Conservation (phyloP, 768 basidiomycete genomes). For the Suillus lakei region DNA sequence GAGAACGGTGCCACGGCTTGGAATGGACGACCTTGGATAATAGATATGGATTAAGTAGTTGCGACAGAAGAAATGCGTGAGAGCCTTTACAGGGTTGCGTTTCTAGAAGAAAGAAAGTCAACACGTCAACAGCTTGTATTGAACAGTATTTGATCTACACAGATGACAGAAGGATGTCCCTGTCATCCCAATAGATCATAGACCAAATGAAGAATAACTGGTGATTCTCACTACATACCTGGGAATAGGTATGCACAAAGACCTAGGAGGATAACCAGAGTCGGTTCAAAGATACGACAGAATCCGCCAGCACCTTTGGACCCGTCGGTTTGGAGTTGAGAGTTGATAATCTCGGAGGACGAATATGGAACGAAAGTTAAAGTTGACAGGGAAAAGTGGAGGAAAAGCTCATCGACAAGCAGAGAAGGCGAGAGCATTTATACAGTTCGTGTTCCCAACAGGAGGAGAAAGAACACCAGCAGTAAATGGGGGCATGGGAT, state of each 20-base stretch:
- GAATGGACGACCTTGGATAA: neutral
- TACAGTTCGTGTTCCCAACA: neutral
- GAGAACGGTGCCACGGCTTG: neutral
- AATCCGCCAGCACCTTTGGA: neutral
- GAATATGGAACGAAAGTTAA: neutral
- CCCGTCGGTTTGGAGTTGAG: neutral
- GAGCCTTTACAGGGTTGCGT: neutral
- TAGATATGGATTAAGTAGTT: neutral
- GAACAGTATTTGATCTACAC: neutral
- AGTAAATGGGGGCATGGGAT: neutral
- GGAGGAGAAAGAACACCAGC: neutral
- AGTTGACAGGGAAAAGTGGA: neutral
- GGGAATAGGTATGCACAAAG: neutral
- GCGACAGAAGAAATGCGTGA: neutral
- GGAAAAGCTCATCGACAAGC: neutral
- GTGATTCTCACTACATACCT: neutral
- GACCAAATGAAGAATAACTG: neutral
- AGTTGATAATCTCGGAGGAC: neutral
- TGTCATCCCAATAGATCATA: neutral
- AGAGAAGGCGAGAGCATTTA: neutral
- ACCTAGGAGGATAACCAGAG: neutral
- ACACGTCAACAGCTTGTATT: neutral
- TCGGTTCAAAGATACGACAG: neutral
- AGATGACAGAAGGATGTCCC: neutral
- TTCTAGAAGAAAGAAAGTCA: neutral